Conservation (phyloP, 352 stramenopile species). For the Globisporangium ultimum region DNA sequence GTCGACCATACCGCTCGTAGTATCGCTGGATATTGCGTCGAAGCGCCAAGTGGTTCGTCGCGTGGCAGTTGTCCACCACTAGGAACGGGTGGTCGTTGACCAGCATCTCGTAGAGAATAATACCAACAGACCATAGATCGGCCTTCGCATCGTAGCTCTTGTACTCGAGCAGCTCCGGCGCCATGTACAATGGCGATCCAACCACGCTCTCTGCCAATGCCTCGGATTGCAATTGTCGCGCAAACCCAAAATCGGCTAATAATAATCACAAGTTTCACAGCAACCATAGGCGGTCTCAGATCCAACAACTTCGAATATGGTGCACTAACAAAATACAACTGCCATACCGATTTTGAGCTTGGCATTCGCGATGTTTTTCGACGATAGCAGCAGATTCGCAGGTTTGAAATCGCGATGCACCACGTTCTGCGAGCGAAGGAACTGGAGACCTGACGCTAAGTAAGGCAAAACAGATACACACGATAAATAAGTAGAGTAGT, state of each 20-base stretch:
- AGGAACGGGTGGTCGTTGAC: slow-evolving; percentile 77
- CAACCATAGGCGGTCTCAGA: background rate
- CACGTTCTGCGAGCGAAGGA: slow-evolving; percentile 71
- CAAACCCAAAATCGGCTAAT: slow-evolving; percentile 73
- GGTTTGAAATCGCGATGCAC: slow-evolving; percentile 78
- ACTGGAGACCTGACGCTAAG: slow-evolving; percentile 64
- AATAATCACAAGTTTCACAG: slow-evolving; percentile 5
- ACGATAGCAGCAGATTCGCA: slow-evolving; percentile 71
- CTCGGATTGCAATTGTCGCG: slow-evolving; percentile 59
- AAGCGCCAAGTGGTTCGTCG: slow-evolving; percentile 74
- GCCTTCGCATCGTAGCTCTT: slow-evolving; percentile 84
- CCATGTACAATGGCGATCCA: slow-evolving; percentile 78
- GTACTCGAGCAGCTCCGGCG: slow-evolving; percentile 76
- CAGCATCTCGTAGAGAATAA: slow-evolving; percentile 86
- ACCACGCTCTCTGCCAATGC: slow-evolving; percentile 80
- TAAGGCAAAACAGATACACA: background rate
- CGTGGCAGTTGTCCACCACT: slow-evolving; percentile 67
- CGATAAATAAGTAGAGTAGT: background rate
- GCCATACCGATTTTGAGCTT: slow-evolving; percentile 76
- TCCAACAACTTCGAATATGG: background rate
- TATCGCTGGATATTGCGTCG: slow-evolving; percentile 78
- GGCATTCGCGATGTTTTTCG: slow-evolving; percentile 51
- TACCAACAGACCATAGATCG: slow-evolving; percentile 76
- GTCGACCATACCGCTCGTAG: slow-evolving; percentile 51
- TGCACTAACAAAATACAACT: background rate